phyloP scores from a whole-genome alignment of 108 stramenopile genomes.

The Nitzschia sp. region DNA sequence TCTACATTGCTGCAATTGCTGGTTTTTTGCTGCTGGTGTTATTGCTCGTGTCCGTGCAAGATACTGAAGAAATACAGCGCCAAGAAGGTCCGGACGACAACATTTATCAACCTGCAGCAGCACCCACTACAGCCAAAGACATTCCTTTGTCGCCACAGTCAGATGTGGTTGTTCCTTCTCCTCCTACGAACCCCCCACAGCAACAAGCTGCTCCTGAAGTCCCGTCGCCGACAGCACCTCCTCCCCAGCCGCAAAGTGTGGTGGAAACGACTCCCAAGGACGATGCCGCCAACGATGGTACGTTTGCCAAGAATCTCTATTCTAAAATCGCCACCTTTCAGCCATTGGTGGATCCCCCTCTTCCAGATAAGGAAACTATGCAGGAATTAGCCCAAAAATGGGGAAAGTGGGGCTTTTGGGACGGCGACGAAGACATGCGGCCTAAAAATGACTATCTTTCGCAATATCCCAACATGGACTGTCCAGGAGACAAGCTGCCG shows the following conservation, averaged over 20 bases:
- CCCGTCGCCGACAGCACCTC: neutral
- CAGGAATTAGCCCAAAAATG: conserved; percentile 29
- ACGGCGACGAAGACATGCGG: conserved; percentile 74
- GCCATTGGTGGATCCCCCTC: conserved; percentile 36
- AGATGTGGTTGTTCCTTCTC: neutral
- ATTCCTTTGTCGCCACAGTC: no score
- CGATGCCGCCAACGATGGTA: neutral
- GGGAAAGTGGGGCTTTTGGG: conserved; percentile 78
- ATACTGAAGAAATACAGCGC: no score
- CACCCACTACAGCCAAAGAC: no score
- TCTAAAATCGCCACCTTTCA: conserved; percentile 37
- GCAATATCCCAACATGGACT: conserved; percentile 57
- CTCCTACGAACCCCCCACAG: neutral
- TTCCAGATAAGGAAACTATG: conserved; percentile 24
- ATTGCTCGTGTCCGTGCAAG: no score
- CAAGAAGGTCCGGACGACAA: no score
- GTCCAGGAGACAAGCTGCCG: conserved; percentile 72
- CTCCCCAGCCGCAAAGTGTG: neutral
- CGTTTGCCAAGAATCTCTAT: conserved; percentile 22
- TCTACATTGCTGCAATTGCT: conserved; percentile 7
- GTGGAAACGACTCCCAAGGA: no score
- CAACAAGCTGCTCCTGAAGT: neutral
- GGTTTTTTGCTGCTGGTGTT: conserved; percentile 1
- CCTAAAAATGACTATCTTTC: conserved; percentile 62
- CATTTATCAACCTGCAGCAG: no score